Evolutionary conservation across 2,329 filamentous ascomycete genomes (phyloP).

Genomic region (Epichloe coenophiala): DNA sequence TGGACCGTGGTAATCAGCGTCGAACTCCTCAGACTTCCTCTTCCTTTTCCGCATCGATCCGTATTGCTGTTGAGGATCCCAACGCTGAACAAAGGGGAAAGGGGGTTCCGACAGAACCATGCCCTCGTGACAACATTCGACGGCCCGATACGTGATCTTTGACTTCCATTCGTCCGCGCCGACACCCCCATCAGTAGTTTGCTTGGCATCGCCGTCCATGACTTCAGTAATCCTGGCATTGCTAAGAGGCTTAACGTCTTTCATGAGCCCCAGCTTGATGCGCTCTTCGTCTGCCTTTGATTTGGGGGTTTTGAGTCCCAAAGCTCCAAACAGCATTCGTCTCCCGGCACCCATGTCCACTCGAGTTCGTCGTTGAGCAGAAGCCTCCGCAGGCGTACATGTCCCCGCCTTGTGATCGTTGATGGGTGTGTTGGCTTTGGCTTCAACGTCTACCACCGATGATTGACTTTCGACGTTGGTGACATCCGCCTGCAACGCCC

Average conservation of each 20-base stretch:
- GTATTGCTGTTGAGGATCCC: conserved; percentile 61
- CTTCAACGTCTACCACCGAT: not conserved
- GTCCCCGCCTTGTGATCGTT: not conserved
- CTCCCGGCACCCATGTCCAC: conserved; percentile 45
- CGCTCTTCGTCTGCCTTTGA: conserved; percentile 54
- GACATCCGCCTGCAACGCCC: not conserved
- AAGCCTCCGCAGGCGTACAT: not conserved
- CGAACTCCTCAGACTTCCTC: conserved; percentile 24
- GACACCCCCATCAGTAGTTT: conserved; percentile 14
- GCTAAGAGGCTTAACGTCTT: conserved; percentile 30
- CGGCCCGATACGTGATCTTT: conserved; percentile 61
- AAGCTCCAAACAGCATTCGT: conserved; percentile 57
- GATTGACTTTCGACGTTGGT: not conserved
- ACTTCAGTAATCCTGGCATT: conserved; percentile 20
- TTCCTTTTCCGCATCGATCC: conserved; percentile 35
- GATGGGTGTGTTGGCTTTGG: not conserved
- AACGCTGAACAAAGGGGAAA: conserved; percentile 80
- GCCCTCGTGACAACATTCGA: conserved; percentile 68
- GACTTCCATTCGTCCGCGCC: conserved; percentile 56
- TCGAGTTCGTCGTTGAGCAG: conserved; percentile 3
- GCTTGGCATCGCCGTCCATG: conserved; percentile 5
- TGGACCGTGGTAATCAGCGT: conserved; percentile 17
- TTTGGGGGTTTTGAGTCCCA: conserved; percentile 57
- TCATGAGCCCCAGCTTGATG: conserved; percentile 45
- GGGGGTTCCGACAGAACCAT: conserved; percentile 61